Evolutionary conservation across 2,329 filamentous ascomycete genomes (phyloP), one percentile per base, ranked within the genome.

Genomic region (Colletotrichum costaricense): DNA sequence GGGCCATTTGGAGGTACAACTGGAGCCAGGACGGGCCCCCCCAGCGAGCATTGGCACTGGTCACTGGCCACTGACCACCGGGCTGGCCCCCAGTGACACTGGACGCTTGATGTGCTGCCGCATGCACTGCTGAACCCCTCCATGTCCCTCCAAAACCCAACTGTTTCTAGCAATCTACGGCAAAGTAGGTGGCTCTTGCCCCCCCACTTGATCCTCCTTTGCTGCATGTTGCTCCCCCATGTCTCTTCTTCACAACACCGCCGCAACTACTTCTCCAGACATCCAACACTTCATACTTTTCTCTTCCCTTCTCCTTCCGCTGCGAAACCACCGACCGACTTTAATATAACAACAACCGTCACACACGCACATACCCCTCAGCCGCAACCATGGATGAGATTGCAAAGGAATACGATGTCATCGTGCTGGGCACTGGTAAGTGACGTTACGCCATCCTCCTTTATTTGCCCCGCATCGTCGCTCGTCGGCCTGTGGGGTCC

Each of bases 341-440:
- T 42, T 60, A 60, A 58, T 67, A 42, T 22, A 60, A 16, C 56
- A 59, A 57, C 57, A 42, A 28, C 42, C 52, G 42, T 49, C 8
- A 49, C 42, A 22, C 42, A 49, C 42, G 42, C 42, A 49, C 19
- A 72, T 35, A 54, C 22, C 54, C 59, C 55, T 66, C 85, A 66
- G 67, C 75, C 73, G 74, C 75, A 81, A 90, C 76, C 86, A 98
- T 98, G 97, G 97, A 98, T 83, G 97, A 98, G 86, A 98, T 99
- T 83, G 95, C 95, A 78, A 94, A 95, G 83, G 95, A 98, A 86
- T 99, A 99, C 90, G 97, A 99, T 90, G 94, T 98, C 85, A 92
- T 99, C 83, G 97, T 99, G 83, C 92, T 99, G 84, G 97, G 97
- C 90, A 99, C 97, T 84, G 95, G 95, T 98, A 89, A 46, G 71